Evolutionary conservation across 345 rosid species (phyloP).

Genomic region (Iberis pinnata): DNA sequence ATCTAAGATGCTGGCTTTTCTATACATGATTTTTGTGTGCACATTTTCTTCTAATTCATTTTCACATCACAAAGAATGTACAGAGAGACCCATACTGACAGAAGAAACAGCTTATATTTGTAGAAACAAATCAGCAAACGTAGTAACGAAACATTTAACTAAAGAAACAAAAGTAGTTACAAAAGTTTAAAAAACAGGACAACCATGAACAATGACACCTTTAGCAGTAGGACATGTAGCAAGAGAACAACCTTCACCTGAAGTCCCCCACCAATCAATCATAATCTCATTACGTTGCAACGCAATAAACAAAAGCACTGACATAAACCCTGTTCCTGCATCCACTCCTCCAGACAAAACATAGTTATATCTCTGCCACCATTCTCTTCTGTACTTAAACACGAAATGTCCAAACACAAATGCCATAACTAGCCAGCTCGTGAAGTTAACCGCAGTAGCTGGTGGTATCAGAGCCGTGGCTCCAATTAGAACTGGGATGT

Average conservation of each 20-base stretch:
- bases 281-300: constrained; percentile 36
- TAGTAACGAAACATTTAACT: no score
- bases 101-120: no score
- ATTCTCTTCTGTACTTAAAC: constrained; percentile 39
- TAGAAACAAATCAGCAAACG: no score
- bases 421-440: constrained; percentile 61
- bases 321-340: constrained; percentile 74
- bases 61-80: no score
- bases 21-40: no score
- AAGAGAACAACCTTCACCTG: constrained; percentile 50
- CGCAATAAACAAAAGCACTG: constrained; percentile 46
- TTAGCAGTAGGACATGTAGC: constrained; percentile 68
- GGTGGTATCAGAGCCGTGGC: constrained; percentile 75
- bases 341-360: constrained; percentile 69
- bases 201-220: constrained; percentile 45
- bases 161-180: no score
- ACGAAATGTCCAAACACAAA: constrained; percentile 54
- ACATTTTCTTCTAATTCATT: no score
- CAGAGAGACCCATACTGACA: no score
- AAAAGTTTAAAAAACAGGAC: constrained; percentile 39
- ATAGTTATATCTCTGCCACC: constrained; percentile 72
- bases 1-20: no score
- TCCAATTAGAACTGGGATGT: constrained; percentile 68
- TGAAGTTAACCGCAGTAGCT: constrained; percentile 72
- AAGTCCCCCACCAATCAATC: constrained; percentile 66